Evolutionary conservation across 2,329 filamentous ascomycete genomes (phyloP), one percentile per base, ranked within the genome.

Genomic region (Aspergillus ibericus): DNA sequence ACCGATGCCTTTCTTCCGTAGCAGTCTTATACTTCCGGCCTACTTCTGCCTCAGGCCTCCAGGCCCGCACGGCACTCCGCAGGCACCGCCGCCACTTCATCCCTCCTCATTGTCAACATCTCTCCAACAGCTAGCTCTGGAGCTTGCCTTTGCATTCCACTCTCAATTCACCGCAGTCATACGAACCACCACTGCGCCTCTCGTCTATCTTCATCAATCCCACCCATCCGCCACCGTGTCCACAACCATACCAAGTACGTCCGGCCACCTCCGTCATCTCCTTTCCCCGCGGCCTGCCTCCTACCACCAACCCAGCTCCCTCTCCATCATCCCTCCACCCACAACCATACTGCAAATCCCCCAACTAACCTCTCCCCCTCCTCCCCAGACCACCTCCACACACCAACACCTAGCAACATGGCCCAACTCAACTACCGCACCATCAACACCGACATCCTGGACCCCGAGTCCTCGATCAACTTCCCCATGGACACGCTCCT

Each of bases 371-470:
- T 1, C n/a, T 9, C 6, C 15, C 42, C 42, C 20, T n/a, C 27
- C 47, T 25, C 34, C 9, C 49, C 18, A 55, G 18, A 25, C 42
- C 38, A 18, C 34, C 13, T 29, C 18, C 13, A 22, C 25, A 47
- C 34, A 46, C 42, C 16, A 46, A 42, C 12, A 4, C 18, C 16
- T 20, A 42, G 58, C 55, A 52, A 73, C 58, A 79, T 79, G 77
- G 70, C 77, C 57, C 73, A 75, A 69, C 75, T 85, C 77, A 88
- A 88, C 75, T 88, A 85, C 80, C 91, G 93, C 77, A 96, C 92
- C 66, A 95, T 97, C 83, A 92, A 97, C 83, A 89, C 97, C 76
- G 93, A 97, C 75, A 88, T 89, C 67, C 85, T 96, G 69, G 90
- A 95, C 76, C 91, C 93, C 59, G 93, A 98, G 77, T 95, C 92